Conservation (phyloP, 164 flowering plant species). For the Stephania japonica region DNA sequence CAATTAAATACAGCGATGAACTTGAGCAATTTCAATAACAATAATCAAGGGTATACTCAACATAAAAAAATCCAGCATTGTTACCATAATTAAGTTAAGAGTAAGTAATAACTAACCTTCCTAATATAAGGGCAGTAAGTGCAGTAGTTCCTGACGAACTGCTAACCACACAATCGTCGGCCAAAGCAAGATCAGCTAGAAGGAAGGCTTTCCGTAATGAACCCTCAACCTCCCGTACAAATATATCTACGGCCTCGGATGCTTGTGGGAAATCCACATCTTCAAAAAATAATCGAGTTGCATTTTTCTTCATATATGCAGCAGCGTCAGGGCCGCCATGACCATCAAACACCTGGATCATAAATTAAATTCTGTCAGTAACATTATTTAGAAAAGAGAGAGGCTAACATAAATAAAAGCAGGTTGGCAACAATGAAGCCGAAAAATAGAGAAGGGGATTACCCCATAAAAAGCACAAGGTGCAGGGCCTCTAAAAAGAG, state of each 20-base stretch:
- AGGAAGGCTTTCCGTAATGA: constrained; percentile 60
- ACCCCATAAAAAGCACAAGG: constrained; percentile 85
- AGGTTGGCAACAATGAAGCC: not conserved
- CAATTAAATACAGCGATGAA: not conserved
- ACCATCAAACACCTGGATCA: constrained; percentile 80
- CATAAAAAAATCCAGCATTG: too few species aligned
- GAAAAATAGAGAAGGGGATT: constrained; percentile 6
- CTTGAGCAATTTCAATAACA: not conserved
- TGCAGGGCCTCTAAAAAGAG: constrained; percentile 34
- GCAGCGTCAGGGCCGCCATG: constrained; percentile 98
- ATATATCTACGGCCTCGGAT: constrained; percentile 39
- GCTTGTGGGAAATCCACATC: constrained; percentile 55
- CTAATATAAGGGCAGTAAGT: constrained; percentile 66
- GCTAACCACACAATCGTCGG: constrained; percentile 57
- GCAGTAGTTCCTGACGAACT: constrained; percentile 85
- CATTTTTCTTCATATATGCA: constrained; percentile 60
- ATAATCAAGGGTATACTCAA: not conserved
- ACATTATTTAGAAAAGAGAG: not conserved
- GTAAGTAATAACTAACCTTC: constrained; percentile 40
- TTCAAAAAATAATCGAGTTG: constrained; percentile 55
- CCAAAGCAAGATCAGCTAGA: constrained; percentile 67
- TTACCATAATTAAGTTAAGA: not conserved
- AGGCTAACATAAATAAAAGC: not conserved
- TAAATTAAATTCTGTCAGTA: not conserved
- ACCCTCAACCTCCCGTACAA: constrained; percentile 46